Evolutionary conservation across 352 stramenopile species (phyloP).

Genomic region (Globisporangium parvum): DNA sequence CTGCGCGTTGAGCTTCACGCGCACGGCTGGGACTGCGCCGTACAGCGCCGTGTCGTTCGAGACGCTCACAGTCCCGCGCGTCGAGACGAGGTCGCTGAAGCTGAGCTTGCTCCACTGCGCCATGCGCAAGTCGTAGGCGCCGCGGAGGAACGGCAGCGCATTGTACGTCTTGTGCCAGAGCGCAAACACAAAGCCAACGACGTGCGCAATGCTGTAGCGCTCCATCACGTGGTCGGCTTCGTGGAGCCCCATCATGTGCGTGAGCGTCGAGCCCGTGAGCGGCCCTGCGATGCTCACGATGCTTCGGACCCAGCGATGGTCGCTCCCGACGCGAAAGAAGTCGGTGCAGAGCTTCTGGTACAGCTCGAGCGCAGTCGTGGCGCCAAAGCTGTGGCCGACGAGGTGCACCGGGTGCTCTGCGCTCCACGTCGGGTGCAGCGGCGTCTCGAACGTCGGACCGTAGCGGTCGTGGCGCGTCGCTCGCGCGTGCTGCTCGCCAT

Average conservation of each 20-base stretch:
- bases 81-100: constrained; percentile 25
- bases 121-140: constrained; percentile 48
- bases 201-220: constrained; percentile 26
- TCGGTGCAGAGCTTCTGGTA: constrained; percentile 62
- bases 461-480: constrained; percentile 35
- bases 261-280: constrained; percentile 48
- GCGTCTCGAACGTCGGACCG: constrained; percentile 26
- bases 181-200: constrained; percentile 28
- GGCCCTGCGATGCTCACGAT: constrained; percentile 55
- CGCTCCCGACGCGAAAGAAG: constrained; percentile 46
- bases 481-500: constrained; percentile 38
- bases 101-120: constrained; percentile 41
- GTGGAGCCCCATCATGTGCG: constrained; percentile 43
- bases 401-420: constrained; percentile 45
- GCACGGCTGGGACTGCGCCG: constrained; percentile 36
- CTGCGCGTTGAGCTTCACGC: constrained; percentile 40
- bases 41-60: constrained; percentile 44
- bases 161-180: constrained; percentile 36
- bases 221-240: constrained; percentile 17
- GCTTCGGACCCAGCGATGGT: constrained; percentile 47
- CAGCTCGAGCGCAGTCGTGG: constrained; percentile 59
- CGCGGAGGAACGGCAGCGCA: constrained; percentile 34
- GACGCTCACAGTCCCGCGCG: constrained; percentile 25
- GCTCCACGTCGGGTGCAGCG: constrained; percentile 39
- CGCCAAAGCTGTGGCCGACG: constrained; percentile 56